Evolutionary conservation across 805 yeast genomes (phyloP).

Genomic region (Pichia gijzeniarum): DNA sequence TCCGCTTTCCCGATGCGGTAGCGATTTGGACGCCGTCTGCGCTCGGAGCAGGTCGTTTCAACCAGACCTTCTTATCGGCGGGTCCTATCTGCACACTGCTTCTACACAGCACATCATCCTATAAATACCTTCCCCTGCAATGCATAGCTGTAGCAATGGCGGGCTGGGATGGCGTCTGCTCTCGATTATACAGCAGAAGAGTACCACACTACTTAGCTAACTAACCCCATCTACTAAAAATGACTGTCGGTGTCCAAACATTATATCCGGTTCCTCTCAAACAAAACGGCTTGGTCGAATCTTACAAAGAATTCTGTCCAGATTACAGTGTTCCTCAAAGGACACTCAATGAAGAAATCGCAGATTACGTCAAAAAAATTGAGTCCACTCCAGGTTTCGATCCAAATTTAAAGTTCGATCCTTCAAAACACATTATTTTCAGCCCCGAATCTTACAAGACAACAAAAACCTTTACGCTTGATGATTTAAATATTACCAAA

Average conservation of each 20-base stretch:
- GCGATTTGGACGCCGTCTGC: too few species aligned
- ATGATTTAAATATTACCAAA: conserved; percentile 31
- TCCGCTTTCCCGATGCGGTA: too few species aligned
- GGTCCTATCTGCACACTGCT: too few species aligned
- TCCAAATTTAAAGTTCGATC: conserved; percentile 31
- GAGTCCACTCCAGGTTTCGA: conserved; percentile 24
- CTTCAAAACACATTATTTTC: conserved; percentile 31
- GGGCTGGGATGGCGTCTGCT: too few species aligned
- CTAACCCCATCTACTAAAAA: too few species aligned
- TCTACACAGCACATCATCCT: too few species aligned
- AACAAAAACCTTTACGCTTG: conserved; percentile 33
- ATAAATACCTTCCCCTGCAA: too few species aligned
- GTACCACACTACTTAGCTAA: too few species aligned
- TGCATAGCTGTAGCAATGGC: too few species aligned
- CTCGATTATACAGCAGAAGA: too few species aligned
- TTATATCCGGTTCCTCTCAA: conserved; percentile 19
- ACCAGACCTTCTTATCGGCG: too few species aligned
- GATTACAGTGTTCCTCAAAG: conserved; percentile 20
- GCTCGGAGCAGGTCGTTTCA: too few species aligned
- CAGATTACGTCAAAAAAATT: conserved; percentile 14
- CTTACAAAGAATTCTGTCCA: conserved; percentile 16
- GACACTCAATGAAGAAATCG: conserved; percentile 23
- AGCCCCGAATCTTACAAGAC: conserved; percentile 31
- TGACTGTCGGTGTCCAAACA: conserved; percentile 16
- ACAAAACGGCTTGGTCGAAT: conserved; percentile 17